These are phyloP conservation scores for Lactarius hengduanensis DNA, from an alignment of 768 basidiomycete species.

Conservation along the genomic window DNA sequence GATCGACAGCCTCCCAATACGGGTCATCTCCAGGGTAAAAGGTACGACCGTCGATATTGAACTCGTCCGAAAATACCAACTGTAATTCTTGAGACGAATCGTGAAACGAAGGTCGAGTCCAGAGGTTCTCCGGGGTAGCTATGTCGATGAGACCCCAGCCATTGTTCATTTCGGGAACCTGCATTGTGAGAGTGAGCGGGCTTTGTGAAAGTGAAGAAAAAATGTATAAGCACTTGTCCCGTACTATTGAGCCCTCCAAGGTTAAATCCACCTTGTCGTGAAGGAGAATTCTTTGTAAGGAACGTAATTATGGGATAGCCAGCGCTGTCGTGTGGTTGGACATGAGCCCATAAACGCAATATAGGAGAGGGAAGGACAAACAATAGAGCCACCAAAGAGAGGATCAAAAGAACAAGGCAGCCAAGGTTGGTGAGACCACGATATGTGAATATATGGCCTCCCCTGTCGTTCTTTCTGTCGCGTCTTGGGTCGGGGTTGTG, in stretches of 20 bases:
- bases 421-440: constrained; percentile 45
- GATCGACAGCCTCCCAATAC: constrained; percentile 49
- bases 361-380: constrained; percentile 13
- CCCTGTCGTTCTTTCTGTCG: constrained; percentile 35
- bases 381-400: constrained; percentile 22
- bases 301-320: constrained; percentile 41
- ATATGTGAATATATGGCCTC: constrained; percentile 40
- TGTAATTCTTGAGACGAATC: constrained; percentile 62
- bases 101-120: constrained; percentile 52
- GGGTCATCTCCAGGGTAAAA: constrained; percentile 79
- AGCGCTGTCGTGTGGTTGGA: constrained; percentile 31
- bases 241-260: constrained; percentile 48
- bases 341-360: not conserved
- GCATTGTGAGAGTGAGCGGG: constrained; percentile 19
- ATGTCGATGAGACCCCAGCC: constrained; percentile 52
- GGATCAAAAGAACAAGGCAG: constrained; percentile 32
- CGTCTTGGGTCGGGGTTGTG: constrained; percentile 37
- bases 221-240: constrained; percentile 40
- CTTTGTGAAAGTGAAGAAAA: not conserved
- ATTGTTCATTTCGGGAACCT: constrained; percentile 56
- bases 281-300: constrained; percentile 29
- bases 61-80: constrained; percentile 88
- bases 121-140: constrained; percentile 57
- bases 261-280: constrained; percentile 42
- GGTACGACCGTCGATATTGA: constrained; percentile 72